Evolutionary conservation across 139 green algal species (phyloP).

Genomic region (Volvox reticuliferus): DNA sequence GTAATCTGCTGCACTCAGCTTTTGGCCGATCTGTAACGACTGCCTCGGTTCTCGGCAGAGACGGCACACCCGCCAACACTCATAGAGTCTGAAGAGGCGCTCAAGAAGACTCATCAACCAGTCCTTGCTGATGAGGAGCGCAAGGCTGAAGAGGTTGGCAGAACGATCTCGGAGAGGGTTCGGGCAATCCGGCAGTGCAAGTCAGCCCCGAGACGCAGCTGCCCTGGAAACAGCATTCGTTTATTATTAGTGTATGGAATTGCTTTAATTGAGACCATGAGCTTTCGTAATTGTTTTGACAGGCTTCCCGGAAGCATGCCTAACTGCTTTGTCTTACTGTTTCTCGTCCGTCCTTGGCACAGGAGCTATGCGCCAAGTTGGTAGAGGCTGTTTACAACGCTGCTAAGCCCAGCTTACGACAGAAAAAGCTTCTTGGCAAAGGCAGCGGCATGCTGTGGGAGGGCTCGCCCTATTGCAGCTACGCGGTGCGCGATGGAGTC

Average conservation of each 20-base stretch:
- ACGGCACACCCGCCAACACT: conserved; percentile 49
- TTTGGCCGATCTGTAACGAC: background rate
- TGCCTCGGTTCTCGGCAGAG: conserved; percentile 18
- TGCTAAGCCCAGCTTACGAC: background rate
- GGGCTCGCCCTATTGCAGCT: conserved; percentile 59
- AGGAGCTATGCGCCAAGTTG: background rate
- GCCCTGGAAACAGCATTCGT: too few species aligned
- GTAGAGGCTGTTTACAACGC: conserved; percentile 8
- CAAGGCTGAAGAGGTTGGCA: conserved; percentile 28
- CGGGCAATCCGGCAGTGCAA: background rate
- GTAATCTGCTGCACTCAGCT: background rate
- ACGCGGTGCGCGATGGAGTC: conserved; percentile 60
- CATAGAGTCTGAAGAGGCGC: conserved; percentile 43
- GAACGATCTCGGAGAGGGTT: background rate
- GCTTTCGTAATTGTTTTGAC: too few species aligned
- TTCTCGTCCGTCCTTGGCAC: background rate
- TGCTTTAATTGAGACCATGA: too few species aligned
- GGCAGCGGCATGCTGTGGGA: conserved; percentile 58
- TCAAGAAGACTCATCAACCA: conserved; percentile 24
- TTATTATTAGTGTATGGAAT: too few species aligned
- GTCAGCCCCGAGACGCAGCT: background rate
- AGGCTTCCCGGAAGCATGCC: background rate
- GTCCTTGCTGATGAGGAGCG: conserved; percentile 41
- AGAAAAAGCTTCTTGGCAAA: conserved; percentile 29
- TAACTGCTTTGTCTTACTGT: background rate